These are phyloP conservation scores for Dactylorhiza incarnata DNA, from an alignment of 106 monocot species.

Conservation along the genomic window DNA sequence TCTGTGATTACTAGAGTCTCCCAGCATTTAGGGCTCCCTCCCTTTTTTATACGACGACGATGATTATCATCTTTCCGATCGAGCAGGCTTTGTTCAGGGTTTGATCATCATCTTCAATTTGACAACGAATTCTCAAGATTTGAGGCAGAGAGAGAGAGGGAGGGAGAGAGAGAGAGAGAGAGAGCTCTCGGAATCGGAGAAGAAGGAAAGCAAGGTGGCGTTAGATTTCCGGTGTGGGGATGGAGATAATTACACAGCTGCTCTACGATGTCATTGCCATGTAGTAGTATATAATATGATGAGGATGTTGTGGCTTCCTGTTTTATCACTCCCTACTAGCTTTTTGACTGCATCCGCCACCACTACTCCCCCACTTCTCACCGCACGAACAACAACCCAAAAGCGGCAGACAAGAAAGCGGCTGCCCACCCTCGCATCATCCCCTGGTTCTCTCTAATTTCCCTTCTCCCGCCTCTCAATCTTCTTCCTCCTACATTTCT, in stretches of 20 bases:
- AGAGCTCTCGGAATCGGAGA: background rate
- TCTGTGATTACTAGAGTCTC: no score
- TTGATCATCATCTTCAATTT: no score
- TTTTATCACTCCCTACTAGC: background rate
- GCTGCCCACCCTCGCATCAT: background rate
- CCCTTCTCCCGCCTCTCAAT: background rate
- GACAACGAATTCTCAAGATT: no score
- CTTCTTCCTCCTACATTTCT: background rate
- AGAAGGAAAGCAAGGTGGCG: background rate
- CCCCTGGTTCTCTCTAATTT: no score
- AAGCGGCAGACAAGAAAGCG: background rate
- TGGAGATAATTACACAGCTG: background rate
- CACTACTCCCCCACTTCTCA: slow-evolving; percentile 1
- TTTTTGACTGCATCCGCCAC: slow-evolving; percentile 7
- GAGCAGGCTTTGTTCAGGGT: no score
- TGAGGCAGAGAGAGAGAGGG: background rate
- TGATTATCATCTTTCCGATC: no score
- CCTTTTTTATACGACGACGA: no score
- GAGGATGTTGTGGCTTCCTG: background rate
- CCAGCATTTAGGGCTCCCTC: no score
- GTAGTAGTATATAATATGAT: no score
- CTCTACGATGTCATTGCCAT: background rate
- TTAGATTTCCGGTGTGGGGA: slow-evolving; percentile 2
- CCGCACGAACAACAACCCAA: slow-evolving; percentile 7
- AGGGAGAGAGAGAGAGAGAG: background rate